Evolutionary conservation across 2,329 filamentous ascomycete genomes (phyloP), one percentile per base, ranked within the genome.

Genomic region (Aspergillus pseudoviridinutans): DNA sequence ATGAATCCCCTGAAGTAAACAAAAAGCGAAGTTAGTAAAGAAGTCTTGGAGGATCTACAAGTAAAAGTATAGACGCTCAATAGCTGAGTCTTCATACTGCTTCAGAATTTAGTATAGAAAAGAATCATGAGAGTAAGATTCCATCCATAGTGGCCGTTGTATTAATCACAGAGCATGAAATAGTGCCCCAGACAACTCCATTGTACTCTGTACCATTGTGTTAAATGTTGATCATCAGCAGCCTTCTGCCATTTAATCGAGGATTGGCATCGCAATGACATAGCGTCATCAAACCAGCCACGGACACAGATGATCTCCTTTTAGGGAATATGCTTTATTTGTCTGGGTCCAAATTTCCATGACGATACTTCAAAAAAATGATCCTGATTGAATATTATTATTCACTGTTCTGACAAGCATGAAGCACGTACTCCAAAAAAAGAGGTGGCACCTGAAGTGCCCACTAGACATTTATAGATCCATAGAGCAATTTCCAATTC

Each of bases 251-350:
- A 35, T 35, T 35, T 17, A 44, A 44, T 44, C 41, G 41, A 44
- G 41, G 49, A 29, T 50, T 50, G 22, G 3, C 49, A 8, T 32
- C 49, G 46, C 44, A 38, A 55, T 56, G 51, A 51, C 49, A 35
- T 50, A 58, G 56, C 54, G 54, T 59, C 57, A 59, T 59, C 50
- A 38, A 51, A 56, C 53, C 44, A 59, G 57, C 57, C 57, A 56
- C 54, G 54, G 53, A 49, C 53, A 51, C 35, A 42, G 42, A 46
- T 46, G 42, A 46, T 46, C 42, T 20, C 17, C 20, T 1, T 44
- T 6, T 20, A 44, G 41, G n/a, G 2, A 9, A 35, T 35, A 35
- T 35, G 32, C 5, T 35, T 35, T 35, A 35, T 35, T 12, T 35
- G 32, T 35, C 12, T 35, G 14, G 32, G 17, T 35, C 14, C 32